Evolutionary conservation across 2,329 filamentous ascomycete species (phyloP), one percentile per base, ranked within the genome.

Genomic region (Phaeosphaeria sp.): DNA sequence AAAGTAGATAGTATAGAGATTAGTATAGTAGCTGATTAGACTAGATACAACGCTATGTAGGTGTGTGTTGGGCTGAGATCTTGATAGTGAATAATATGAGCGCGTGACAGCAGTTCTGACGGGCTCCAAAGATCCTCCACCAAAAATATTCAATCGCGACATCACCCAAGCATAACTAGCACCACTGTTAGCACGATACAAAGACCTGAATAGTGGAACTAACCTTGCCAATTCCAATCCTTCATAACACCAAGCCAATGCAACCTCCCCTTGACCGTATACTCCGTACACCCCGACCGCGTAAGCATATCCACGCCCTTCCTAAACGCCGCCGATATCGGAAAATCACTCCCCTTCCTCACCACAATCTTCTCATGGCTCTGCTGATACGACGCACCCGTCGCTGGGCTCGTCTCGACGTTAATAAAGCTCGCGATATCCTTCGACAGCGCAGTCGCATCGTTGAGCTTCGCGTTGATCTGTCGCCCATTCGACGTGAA

Each of bases 171-270:
- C 53, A 55, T 55, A 11, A 55, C 53, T 55, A 27, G 22, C 3
- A n/a, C 9, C 2, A 15, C 4, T 13, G 20, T 56, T 40, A 56
- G 49, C 48, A 18, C 15, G 17, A 21, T 18, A 24, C 40, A 18
- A 11, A 20, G 13, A 40, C 6, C 11, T 3, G 11, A 36, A 13
- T 7, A 3, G 11, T 13, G 11, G 2, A 36, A 78, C 83, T 78
- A 79, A 89, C 87, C 84, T 83, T 90, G 87, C 87, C 87, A 90
- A 24, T 81, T 78, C 85, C 86, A 88, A 66, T 90, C 87, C 61
- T 83, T 84, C 88, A 90, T 90, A 46, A 90, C 86, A 30, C 87
- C 85, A 2, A 89, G 80, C 88, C 88, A 91, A 76, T 90, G 88
- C 69, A 88, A 73, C 51, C 79, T 80, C 3, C 88, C 88, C 57